Evolutionary conservation across 2,329 filamentous ascomycete species (phyloP).

Genomic region (Sarocladiaceae sp.): DNA sequence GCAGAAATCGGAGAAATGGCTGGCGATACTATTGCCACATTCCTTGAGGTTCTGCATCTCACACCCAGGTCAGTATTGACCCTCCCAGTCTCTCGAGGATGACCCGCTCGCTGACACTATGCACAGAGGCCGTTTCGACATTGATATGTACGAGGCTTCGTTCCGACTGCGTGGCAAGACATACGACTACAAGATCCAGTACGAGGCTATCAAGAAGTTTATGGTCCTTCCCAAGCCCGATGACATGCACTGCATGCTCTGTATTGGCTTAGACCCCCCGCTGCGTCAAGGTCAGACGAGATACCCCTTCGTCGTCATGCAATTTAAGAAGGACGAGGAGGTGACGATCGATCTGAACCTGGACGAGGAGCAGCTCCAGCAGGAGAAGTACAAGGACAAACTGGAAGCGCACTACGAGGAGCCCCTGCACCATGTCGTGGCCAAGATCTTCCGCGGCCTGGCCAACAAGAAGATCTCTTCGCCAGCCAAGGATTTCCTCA

Average conservation of each 20-base stretch:
- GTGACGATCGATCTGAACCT: conserved; percentile 95
- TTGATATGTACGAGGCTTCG: conserved; percentile 98
- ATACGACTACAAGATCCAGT: conserved; percentile 99
- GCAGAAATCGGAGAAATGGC: conserved; percentile 98
- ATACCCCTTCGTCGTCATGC: conserved; percentile 98
- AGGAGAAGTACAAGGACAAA: conserved; percentile 82
- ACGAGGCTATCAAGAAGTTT: conserved; percentile 96
- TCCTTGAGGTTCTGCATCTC: conserved; percentile 92
- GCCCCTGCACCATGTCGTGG: conserved; percentile 86
- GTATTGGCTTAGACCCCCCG: conserved; percentile 88
- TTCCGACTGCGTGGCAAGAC: conserved; percentile 97
- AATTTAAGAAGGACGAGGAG: conserved; percentile 96
- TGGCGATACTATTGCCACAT: conserved; percentile 96
- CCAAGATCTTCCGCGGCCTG: conserved; percentile 89
- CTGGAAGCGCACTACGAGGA: conserved; percentile 86
- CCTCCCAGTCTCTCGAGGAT: not conserved
- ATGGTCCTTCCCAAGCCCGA: conserved; percentile 99
- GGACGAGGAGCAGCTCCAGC: conserved; percentile 71
- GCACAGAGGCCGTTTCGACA: conserved; percentile 91
- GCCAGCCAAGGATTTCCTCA: conserved; percentile 89
- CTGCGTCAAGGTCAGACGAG: conserved; percentile 94
- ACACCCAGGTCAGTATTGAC: conserved; percentile 67
- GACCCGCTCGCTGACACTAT: conserved; percentile 17
- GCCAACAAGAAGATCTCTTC: conserved; percentile 93
- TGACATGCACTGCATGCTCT: conserved; percentile 90